Evolutionary conservation across 2,329 filamentous ascomycete species (phyloP), one percentile per base, ranked within the genome.

Genomic region (Penicillium sp.): DNA sequence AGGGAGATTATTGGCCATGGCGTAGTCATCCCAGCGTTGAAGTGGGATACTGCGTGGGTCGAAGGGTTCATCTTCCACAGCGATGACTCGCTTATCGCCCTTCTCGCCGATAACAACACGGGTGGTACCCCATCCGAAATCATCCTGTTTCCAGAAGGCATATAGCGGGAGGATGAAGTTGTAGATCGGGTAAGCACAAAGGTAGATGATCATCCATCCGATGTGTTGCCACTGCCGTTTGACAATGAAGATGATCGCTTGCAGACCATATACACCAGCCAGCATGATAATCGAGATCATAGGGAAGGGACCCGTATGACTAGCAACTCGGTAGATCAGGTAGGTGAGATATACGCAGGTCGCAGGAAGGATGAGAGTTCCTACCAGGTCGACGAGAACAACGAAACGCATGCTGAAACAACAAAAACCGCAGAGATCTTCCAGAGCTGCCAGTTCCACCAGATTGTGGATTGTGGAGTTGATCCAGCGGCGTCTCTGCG

Each of bases 121-220:
- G 1, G 94, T 99, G 78, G 94, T 97, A 82, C 94, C 94, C 94
- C 94, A 99, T 2, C 87, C 87, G 81, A 99, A 99, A 77, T 99
- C 93, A 75, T 99, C 94, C 74, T 97, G 92, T 76, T 97, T 96
- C 94, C 94, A 99, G 87, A 99, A 99, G 0, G 93, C 96, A 79
- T 97, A 99, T 60, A 99, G 78, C 0, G 94, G 94, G 13, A 99
- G 83, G 60, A 95, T 71, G 66, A 99, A 90, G 4, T 88, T 94
- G 79, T 93, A 97, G 65, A 99, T 89, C 0, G 94, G 94, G 79
- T 89, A 97, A 3, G 94, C 94, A n/a, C 95, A 65, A 59, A 99
- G 82, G 77, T 99, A 99, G 70, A 99, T 97, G 62, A 99, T 88
- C 92, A 99, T 97, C 94, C 94, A 99, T 64, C 94, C 94, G 58